A percentile compares a stretch with the other conserved stretches of the same genome.
Evolutionary conservation across 495 filamentous ascomycete genomes (phyloP).

Genomic region (Bryoglossum gracile): DNA sequence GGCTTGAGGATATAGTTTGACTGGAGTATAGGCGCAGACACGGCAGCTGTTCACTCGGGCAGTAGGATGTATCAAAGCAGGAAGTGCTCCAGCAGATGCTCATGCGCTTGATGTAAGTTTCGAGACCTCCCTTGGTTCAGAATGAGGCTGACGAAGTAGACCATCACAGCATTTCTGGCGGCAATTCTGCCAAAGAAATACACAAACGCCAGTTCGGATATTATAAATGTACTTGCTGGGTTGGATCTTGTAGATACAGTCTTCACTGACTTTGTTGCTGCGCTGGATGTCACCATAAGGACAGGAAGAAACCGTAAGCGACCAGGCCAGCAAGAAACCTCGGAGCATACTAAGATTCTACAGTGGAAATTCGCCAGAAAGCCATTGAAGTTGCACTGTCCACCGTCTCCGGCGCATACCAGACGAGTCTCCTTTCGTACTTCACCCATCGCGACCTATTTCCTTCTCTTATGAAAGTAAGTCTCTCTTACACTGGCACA

Average conservation of each 20-base stretch:
- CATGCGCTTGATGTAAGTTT: slow-evolving; percentile 81
- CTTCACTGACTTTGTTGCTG: slow-evolving; percentile 80
- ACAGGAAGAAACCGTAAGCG: slow-evolving; percentile 64
- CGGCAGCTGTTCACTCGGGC: slow-evolving; percentile 70
- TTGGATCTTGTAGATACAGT: slow-evolving; percentile 78
- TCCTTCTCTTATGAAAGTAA: slow-evolving; percentile 88
- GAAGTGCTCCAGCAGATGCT: slow-evolving; percentile 54
- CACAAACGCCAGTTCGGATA: slow-evolving; percentile 91
- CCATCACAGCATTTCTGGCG: slow-evolving; percentile 80
- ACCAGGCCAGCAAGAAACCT: background rate
- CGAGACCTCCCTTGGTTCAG: slow-evolving; percentile 3
- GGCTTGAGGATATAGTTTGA: slow-evolving; percentile 2
- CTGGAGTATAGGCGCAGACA: slow-evolving; percentile 52
- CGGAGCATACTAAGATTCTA: background rate
- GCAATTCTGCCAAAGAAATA: slow-evolving; percentile 80
- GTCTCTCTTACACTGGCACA: slow-evolving; percentile 14
- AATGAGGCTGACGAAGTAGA: slow-evolving; percentile 44
- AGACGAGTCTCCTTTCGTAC: slow-evolving; percentile 87
- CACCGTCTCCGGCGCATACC: slow-evolving; percentile 85
- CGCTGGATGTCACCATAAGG: slow-evolving; percentile 73
- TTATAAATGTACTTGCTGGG: slow-evolving; percentile 82
- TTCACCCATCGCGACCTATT: slow-evolving; percentile 94
- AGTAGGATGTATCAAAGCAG: slow-evolving; percentile 59
- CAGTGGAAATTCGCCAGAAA: slow-evolving; percentile 68
- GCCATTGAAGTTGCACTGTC: slow-evolving; percentile 77